A percentile compares a stretch with the other conserved stretches of the same genome.
Conservation (phyloP, 202 grass and related monocot species). For the Setaria italica region DNA sequence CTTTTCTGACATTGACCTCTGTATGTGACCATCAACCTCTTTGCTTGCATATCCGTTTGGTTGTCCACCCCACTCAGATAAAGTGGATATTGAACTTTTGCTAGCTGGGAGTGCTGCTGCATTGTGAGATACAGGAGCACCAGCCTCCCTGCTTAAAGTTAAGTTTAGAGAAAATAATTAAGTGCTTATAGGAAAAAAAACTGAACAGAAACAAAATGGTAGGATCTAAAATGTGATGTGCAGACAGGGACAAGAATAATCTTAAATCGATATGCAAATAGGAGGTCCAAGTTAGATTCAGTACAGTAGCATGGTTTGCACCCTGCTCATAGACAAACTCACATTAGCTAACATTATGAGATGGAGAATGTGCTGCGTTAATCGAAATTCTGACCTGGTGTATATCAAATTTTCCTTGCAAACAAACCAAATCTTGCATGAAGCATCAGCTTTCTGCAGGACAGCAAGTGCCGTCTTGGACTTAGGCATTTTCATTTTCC, state of each 20-base stretch:
- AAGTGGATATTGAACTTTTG: conserved; percentile 32
- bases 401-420: conserved; percentile 70
- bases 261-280: conserved; percentile 14
- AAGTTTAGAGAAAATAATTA: conserved; percentile 15
- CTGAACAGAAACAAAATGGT: neutral
- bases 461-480: conserved; percentile 77
- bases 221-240: conserved; percentile 6
- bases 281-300: conserved; percentile 5
- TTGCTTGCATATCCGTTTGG: conserved; percentile 22
- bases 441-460: conserved; percentile 55
- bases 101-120: conserved; percentile 7
- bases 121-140: neutral
- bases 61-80: neutral
- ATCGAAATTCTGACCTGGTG: conserved; percentile 58
- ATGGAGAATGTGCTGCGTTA: neutral
- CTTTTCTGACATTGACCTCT: conserved; percentile 50
- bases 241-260: neutral
- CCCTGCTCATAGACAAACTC: neutral
- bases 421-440: conserved; percentile 89
- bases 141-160: conserved; percentile 41
- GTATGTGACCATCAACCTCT: conserved; percentile 26
- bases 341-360: conserved; percentile 3
- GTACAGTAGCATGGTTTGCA: neutral
- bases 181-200: conserved; percentile 15
- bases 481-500: conserved; percentile 67